Percentiles rank a stretch among this genome's conserved stretches.
Evolutionary conservation across 1,284 basidiomycete genomes (phyloP).

Genomic region (Cronartium ribicola): DNA sequence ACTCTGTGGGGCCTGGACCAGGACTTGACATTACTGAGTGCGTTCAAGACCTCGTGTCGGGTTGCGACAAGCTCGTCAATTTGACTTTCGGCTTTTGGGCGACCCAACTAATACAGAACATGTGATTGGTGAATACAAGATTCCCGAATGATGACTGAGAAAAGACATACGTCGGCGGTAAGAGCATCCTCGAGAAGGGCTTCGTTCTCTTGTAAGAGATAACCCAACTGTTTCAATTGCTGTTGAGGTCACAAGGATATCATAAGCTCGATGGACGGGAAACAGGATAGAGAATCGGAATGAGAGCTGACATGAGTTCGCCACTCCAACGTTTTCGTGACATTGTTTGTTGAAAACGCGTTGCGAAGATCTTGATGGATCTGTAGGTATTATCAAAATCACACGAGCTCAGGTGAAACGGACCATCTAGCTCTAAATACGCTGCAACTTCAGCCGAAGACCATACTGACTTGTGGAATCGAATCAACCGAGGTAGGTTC

Average conservation of each 20-base stretch:
- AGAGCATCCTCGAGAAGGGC: conserved; percentile 49
- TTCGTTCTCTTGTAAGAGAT: conserved; percentile 51
- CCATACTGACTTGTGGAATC: too few species aligned
- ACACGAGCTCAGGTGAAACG: too few species aligned
- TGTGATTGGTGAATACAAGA: not conserved
- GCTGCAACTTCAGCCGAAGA: too few species aligned
- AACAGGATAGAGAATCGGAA: not conserved
- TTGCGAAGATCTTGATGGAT: conserved; percentile 13
- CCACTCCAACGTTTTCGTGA: conserved; percentile 34
- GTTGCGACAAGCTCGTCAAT: conserved; percentile 50
- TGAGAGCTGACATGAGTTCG: conserved; percentile 29
- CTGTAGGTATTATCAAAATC: too few species aligned
- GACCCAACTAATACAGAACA: conserved; percentile 46
- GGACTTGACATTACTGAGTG: conserved; percentile 50
- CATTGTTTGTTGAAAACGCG: conserved; percentile 7
- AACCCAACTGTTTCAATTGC: conserved; percentile 52
- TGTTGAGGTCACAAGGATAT: conserved; percentile 19
- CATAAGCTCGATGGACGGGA: not conserved
- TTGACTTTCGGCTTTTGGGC: conserved; percentile 51
- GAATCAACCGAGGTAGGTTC: too few species aligned
- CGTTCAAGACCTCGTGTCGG: conserved; percentile 51
- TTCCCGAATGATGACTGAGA: not conserved
- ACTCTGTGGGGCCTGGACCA: conserved; percentile 51
- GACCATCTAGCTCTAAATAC: too few species aligned
- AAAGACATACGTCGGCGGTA: conserved; percentile 46